phyloP scores from a whole-genome alignment of 331 rosid species.

The Rosa hybrid region DNA sequence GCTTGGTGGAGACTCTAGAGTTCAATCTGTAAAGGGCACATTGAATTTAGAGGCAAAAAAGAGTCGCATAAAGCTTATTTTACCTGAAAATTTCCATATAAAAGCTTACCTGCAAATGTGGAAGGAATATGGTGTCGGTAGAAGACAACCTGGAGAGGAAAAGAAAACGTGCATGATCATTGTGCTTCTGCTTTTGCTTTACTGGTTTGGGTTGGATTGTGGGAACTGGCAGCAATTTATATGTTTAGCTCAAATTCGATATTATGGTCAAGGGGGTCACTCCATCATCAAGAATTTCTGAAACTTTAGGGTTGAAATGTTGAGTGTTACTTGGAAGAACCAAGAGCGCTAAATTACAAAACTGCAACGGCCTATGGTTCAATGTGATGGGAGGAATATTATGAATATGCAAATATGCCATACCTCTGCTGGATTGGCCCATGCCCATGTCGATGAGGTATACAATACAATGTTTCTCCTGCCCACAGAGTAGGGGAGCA shows the following conservation, averaged over 20 bases:
- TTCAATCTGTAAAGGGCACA: neutral
- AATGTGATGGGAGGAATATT: neutral
- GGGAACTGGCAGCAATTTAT: neutral
- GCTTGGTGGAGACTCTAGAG: neutral
- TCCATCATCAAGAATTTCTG: neutral
- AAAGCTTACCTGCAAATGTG: neutral
- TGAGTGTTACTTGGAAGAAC: neutral
- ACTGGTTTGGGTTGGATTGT: neutral
- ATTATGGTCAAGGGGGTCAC: neutral
- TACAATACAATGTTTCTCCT: neutral
- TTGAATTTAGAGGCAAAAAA: neutral
- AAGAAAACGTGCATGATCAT: neutral
- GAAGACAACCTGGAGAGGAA: constrained; percentile 5
- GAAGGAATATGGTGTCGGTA: constrained; percentile 9
- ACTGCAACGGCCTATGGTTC: no score
- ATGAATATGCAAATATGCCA: neutral
- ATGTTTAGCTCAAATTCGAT: neutral
- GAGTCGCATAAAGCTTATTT: neutral
- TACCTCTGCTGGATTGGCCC: neutral
- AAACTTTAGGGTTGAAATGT: neutral
- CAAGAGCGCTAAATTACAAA: neutral
- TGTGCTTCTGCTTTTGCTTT: neutral
- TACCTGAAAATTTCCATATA: no score
- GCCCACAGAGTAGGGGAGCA: neutral
- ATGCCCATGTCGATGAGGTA: neutral